Evolutionary conservation across 148 eudicot genomes (phyloP), one percentile per base, ranked within the genome.

Genomic region (Diospyros lotus): DNA sequence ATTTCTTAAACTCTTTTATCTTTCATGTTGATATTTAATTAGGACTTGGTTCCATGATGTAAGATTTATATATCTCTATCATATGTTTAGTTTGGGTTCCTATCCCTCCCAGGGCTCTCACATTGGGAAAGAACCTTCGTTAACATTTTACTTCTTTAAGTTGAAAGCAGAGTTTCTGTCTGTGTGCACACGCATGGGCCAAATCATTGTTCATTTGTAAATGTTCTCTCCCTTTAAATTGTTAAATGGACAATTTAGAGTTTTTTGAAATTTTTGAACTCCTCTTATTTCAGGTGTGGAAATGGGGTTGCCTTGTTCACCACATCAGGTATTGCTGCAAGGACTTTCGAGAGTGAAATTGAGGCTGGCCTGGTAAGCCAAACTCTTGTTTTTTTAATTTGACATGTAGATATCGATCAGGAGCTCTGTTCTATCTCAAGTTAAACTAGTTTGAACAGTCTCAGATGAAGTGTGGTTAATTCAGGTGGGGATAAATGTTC

Each of bases 241-340:
- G 28, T 28, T 28, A 28, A 28, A 28, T 28, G 28, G 28, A 28
- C 28, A 28, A 28, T 28, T 28, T 28, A 28, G 28, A 28, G 28
- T 28, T 28, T 28, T 42, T 11, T 6, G 5, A 10, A 28, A 10
- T 8, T 9, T 8, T 14, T 61, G 1, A 40, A 46, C 58, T 45
- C 38, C 46, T 40, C 7, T 14, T 68, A n/a, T 13, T 74, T 56
- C 61, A 84, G 87, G 71, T 62, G 43, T 64, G 80, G 54, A 40
- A 81, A 51, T 73, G 84, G 87, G 58, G 87, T 82, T 55, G 76
- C 84, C 39, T 73, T 84, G 74, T 84, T 81, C 81, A 84, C 87
- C 45, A 60, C 82, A 14, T 84, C 84, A 10, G 84, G 82, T 66
- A 61, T 73, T 65, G 60, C 78, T 65, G 80, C 82, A 65, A 81